Base-by-base conservation (phyloP, 2,329 filamentous ascomycete species). In the Trichoderma sp. region DNA sequence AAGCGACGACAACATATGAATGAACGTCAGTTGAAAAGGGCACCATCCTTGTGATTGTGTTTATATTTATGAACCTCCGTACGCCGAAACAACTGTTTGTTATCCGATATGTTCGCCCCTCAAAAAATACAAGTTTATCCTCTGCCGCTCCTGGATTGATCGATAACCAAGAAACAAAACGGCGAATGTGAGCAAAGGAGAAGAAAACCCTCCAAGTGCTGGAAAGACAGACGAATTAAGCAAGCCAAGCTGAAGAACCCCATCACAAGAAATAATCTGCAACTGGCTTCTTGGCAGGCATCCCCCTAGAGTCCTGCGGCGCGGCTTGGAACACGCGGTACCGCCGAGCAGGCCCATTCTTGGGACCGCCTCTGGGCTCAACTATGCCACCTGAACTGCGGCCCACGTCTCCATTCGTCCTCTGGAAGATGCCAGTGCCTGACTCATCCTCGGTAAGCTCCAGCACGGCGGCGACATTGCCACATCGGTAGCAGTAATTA, bases 271-370 rank as follows among this genome's bases (percentile, higher is more conserved):
- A 99, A 85, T 98, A 99, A 83, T 98, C 95, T 15, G 94, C 94
- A 68, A 97, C 94, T 3, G 96, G 96, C 83, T 98, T 98, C 88
- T 99, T 99, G 3, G 96, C 96, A 72, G 96, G 96, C 96, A 99
- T 99, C 5, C 96, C 96, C 77, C 96, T 88, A 2, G 92, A 94
- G 81, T 98, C 96, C 83, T 99, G 96, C 67, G 96, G 95, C 69
- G 96, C 96, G 0, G 96, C 96, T 78, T 98, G 95, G 80, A 99
- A 99, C 11, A 99, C 95, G 43, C 95, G 87, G 83, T 99, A 99
- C 76, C 96, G 86, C 77, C 96, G 88, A 3, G 95, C 96, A 1
- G 96, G 96, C 1, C 95, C 95, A 72, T 81, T 86, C 80, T 81
- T 84, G 72, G 75, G 80, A 70, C 78, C 81, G 34, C 83, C 80